Conservation (phyloP, 768 basidiomycete species). For the Mycena galericulata region DNA sequence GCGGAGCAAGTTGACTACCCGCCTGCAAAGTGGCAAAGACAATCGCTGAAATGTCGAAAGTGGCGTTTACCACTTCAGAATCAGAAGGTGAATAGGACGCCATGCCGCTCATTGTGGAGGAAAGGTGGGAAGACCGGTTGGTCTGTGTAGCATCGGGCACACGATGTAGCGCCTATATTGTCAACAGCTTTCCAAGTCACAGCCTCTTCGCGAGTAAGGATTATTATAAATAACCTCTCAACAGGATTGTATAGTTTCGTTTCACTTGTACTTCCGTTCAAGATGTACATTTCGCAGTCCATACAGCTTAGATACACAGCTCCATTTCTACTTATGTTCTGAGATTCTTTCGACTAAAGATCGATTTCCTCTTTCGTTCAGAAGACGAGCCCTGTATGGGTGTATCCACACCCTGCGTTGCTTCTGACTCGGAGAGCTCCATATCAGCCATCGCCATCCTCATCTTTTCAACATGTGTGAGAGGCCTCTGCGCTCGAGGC, state of each 20-base stretch:
- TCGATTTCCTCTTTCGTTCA: not conserved
- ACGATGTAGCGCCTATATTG: not conserved
- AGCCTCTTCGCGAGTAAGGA: no score
- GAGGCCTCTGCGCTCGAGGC: not conserved
- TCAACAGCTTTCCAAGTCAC: not conserved
- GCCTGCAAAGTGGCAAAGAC: slow-evolving; percentile 38
- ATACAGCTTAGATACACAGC: no score
- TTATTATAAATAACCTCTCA: no score
- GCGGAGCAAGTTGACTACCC: slow-evolving; percentile 34
- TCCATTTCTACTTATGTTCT: no score
- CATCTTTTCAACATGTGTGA: slow-evolving; percentile 17
- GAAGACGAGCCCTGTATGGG: not conserved
- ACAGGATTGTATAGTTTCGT: no score
- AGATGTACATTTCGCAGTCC: not conserved
- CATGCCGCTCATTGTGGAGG: slow-evolving; percentile 17
- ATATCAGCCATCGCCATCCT: slow-evolving; percentile 24
- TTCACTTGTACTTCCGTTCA: no score
- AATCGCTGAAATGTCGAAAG: slow-evolving; percentile 35
- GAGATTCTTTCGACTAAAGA: no score
- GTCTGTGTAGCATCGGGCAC: not conserved
- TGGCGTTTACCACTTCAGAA: slow-evolving; percentile 1
- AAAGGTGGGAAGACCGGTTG: not conserved
- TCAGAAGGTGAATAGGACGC: not conserved
- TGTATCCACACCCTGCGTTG: not conserved
- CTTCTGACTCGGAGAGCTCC: slow-evolving; percentile 5